These are phyloP conservation scores for Dunaliella sp. DNA, from an alignment of 139 green algal species.

Conservation along the genomic window DNA sequence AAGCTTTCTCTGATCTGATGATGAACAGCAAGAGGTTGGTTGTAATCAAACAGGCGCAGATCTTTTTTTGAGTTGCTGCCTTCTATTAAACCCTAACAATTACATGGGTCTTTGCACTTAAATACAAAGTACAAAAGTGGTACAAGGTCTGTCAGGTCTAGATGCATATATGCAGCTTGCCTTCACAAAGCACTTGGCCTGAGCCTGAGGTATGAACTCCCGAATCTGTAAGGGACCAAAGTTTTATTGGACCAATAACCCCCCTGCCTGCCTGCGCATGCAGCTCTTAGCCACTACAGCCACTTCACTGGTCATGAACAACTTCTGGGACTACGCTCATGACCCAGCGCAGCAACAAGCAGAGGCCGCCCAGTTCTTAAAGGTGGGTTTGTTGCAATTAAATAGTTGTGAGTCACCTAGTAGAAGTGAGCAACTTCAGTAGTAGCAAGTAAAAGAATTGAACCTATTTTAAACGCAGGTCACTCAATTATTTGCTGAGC, in stretches of 20 bases:
- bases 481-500: too few species aligned
- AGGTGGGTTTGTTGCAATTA: constrained; percentile 3
- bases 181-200: not conserved
- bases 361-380: constrained; percentile 35
- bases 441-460: too few species aligned
- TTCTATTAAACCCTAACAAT: not conserved
- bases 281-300: constrained; percentile 29
- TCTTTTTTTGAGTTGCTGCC: too few species aligned
- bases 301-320: constrained; percentile 27
- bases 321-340: constrained; percentile 38
- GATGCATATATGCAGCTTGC: not conserved
- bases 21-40: too few species aligned
- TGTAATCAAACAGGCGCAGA: too few species aligned
- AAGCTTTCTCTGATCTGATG: too few species aligned
- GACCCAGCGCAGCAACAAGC: constrained; percentile 15
- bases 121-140: too few species aligned
- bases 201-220: not conserved
- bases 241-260: not conserved
- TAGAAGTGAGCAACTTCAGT: not conserved
- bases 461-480: too few species aligned
- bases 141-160: not conserved
- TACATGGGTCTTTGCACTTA: not conserved
- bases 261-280: not conserved
- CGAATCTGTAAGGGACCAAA: not conserved
- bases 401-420: not conserved